phyloP scores from a whole-genome alignment of 257 asterid species.

The Nicotiana obtusifolia region DNA sequence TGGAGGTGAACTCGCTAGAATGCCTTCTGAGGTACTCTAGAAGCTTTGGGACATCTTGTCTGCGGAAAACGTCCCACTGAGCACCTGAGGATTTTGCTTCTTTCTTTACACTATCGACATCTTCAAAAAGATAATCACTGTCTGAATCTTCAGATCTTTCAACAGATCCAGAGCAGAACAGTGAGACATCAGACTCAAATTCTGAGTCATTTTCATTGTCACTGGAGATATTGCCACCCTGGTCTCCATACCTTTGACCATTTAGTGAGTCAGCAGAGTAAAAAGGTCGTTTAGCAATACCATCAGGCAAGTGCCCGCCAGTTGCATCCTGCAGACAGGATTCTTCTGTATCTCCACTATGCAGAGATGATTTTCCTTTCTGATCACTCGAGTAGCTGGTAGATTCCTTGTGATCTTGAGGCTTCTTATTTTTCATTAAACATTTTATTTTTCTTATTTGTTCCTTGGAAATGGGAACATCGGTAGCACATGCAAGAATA shows the following conservation, averaged over 20 bases:
- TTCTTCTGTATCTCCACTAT: slow-evolving; percentile 68
- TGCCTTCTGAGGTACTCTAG: slow-evolving; percentile 67
- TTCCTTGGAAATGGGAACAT: slow-evolving; percentile 61
- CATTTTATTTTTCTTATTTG: slow-evolving; percentile 53
- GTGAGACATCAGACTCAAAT: slow-evolving; percentile 58
- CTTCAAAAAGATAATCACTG: slow-evolving; percentile 44
- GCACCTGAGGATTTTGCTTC: slow-evolving; percentile 61
- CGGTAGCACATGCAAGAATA: slow-evolving; percentile 84
- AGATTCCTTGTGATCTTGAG: slow-evolving; percentile 39
- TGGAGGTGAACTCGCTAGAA: slow-evolving; percentile 55
- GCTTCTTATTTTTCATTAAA: slow-evolving; percentile 47
- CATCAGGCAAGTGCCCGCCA: slow-evolving; percentile 49
- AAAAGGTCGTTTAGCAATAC: slow-evolving; percentile 48
- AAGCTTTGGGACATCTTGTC: slow-evolving; percentile 88
- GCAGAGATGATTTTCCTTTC: slow-evolving; percentile 70
- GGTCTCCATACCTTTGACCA: slow-evolving; percentile 29
- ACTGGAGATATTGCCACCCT: slow-evolving; percentile 37
- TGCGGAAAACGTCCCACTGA: slow-evolving; percentile 80
- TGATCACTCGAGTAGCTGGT: slow-evolving; percentile 49
- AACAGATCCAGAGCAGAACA: slow-evolving; percentile 60
- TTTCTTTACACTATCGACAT: slow-evolving; percentile 40
- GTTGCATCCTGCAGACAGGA: slow-evolving; percentile 54
- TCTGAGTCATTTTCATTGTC: slow-evolving; percentile 44
- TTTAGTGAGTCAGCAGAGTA: slow-evolving; percentile 35
- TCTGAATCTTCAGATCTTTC: slow-evolving; percentile 63